Evolutionary conservation across 2,329 filamentous ascomycete genomes (phyloP).

Genomic region (Aspergillus ruber): DNA sequence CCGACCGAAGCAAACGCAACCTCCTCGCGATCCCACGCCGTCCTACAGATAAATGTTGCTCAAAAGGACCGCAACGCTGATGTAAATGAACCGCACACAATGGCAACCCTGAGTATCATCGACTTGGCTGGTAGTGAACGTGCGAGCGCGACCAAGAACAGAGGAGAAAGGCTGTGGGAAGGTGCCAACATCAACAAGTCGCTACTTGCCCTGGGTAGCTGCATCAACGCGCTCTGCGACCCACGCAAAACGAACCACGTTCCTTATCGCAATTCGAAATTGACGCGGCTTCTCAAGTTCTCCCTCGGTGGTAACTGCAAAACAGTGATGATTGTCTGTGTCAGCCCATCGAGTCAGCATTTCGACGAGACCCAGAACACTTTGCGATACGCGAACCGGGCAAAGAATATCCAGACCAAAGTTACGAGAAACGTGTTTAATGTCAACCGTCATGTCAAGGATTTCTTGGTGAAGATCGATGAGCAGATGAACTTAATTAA

Average conservation of each 20-base stretch:
- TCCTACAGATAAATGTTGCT: constrained; percentile 92
- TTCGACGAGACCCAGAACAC: constrained; percentile 99
- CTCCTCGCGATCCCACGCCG: constrained; percentile 92
- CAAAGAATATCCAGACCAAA: constrained; percentile 99
- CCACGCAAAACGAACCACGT: constrained; percentile 86
- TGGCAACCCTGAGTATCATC: constrained; percentile 97
- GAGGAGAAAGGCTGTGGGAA: constrained; percentile 82
- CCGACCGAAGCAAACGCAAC: constrained; percentile 96
- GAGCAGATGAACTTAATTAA: constrained; percentile 97
- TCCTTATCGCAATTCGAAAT: constrained; percentile 94
- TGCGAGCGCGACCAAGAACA: constrained; percentile 92
- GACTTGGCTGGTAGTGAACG: constrained; percentile 94
- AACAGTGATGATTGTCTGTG: constrained; percentile 99
- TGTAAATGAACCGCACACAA: constrained; percentile 90
- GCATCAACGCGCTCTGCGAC: constrained; percentile 97
- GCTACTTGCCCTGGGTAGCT: constrained; percentile 84
- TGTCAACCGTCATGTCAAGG: constrained; percentile 97
- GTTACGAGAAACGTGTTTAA: constrained; percentile 99
- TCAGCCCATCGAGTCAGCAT: constrained; percentile 91
- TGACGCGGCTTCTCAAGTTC: constrained; percentile 92
- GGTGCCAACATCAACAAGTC: constrained; percentile 99
- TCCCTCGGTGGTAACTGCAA: constrained; percentile 96
- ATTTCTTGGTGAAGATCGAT: constrained; percentile 98
- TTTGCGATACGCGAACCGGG: constrained; percentile 89
- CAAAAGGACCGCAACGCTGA: constrained; percentile 90